A percentile compares a stretch with the other conserved stretches of the same genome.
Evolutionary conservation across 2,329 filamentous ascomycete species (phyloP).

Genomic region (Monilinia fructigena): DNA sequence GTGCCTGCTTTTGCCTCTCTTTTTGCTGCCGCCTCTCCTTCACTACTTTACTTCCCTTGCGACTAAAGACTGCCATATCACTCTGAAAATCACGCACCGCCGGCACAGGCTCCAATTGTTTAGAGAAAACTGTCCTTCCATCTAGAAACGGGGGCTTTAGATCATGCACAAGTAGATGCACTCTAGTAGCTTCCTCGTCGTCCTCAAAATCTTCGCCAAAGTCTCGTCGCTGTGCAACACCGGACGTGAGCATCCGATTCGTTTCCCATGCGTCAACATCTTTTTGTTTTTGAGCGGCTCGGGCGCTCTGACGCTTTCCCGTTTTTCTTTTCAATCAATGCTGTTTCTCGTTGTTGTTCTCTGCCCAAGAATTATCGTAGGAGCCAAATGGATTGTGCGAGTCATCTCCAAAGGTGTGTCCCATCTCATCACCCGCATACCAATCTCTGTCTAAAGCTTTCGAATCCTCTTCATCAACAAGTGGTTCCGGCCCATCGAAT

Average conservation of each 20-base stretch:
- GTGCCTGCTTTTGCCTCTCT: slow-evolving; percentile 89
- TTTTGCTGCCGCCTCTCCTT: slow-evolving; percentile 88
- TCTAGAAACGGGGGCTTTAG: slow-evolving; percentile 92
- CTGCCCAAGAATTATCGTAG: slow-evolving; percentile 69
- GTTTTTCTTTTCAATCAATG: slow-evolving; percentile 77
- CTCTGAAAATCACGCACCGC: slow-evolving; percentile 92
- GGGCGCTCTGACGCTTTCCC: slow-evolving; percentile 67
- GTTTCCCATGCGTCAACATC: slow-evolving; percentile 99
- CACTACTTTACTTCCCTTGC: slow-evolving; percentile 91
- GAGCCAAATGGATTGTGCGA: slow-evolving; percentile 88
- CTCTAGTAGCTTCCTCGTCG: slow-evolving; percentile 83
- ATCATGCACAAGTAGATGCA: slow-evolving; percentile 91
- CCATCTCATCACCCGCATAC: slow-evolving; percentile 85
- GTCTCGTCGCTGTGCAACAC: slow-evolving; percentile 86
- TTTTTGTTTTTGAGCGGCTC: slow-evolving; percentile 80
- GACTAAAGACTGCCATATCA: slow-evolving; percentile 97
- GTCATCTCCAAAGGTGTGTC: slow-evolving; percentile 84
- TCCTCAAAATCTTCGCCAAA: slow-evolving; percentile 80
- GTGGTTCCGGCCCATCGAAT: slow-evolving; percentile 62
- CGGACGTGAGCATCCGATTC: slow-evolving; percentile 95
- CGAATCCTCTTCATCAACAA: slow-evolving; percentile 65
- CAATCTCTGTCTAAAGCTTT: slow-evolving; percentile 83
- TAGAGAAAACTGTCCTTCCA: slow-evolving; percentile 93
- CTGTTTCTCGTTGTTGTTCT: slow-evolving; percentile 67
- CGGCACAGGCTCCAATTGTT: slow-evolving; percentile 91